A percentile compares a stretch with the other conserved stretches of the same genome.
Evolutionary conservation across 331 rosid species (phyloP).

Genomic region (Rosa hybrid): DNA sequence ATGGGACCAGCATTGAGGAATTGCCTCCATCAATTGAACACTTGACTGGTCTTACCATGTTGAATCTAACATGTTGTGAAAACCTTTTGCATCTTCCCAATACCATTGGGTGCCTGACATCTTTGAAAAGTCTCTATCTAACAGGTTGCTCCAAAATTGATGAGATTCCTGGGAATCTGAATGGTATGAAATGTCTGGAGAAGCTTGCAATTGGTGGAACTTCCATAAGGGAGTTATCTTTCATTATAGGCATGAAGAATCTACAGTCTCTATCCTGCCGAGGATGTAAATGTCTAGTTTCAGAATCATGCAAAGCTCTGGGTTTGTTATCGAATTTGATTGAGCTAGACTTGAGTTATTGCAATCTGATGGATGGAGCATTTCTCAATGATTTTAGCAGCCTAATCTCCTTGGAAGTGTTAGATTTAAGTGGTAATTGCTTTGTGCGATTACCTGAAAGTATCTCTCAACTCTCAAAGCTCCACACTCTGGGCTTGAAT

Average conservation of each 20-base stretch:
- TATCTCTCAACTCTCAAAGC: constrained; percentile 1
- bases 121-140: constrained; percentile 10
- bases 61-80: constrained; percentile 1
- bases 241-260: background rate
- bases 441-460: constrained; percentile 12
- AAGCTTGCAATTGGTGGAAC: background rate
- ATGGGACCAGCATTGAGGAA: background rate
- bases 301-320: background rate
- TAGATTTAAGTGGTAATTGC: constrained; percentile 13
- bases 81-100: constrained; percentile 8
- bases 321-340: background rate
- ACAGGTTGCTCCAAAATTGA: constrained; percentile 4
- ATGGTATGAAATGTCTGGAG: background rate
- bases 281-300: background rate
- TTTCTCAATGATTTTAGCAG: background rate
- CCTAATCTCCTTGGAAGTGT: background rate
- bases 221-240: background rate
- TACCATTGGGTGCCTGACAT: background rate
- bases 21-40: background rate
- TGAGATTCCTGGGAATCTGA: background rate
- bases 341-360: constrained; percentile 4
- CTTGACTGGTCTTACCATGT: background rate
- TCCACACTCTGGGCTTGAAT: background rate
- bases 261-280: background rate
- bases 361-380: background rate